A percentile compares a stretch with the other conserved stretches of the same genome.
These are phyloP conservation scores for Rubia occidens DNA, from an alignment of 305 asterid species.

Conservation along the genomic window DNA sequence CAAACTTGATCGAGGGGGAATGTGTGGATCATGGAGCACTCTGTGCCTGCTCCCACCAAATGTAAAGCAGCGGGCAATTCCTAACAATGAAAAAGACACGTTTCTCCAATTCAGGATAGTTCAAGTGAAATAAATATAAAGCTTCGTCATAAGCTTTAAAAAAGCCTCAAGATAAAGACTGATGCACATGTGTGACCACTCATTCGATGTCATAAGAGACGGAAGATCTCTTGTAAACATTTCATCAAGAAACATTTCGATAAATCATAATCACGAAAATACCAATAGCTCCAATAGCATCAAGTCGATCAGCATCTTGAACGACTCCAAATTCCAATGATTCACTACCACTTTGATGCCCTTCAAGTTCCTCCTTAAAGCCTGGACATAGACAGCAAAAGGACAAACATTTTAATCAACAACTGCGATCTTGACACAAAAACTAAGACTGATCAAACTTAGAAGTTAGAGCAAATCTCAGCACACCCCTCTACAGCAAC, in stretches of 20 bases:
- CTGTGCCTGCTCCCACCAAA: slow-evolving; percentile 81
- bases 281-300: slow-evolving; percentile 98
- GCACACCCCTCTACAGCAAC: not conserved
- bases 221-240: not conserved
- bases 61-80: slow-evolving; percentile 90
- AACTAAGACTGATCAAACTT: not conserved
- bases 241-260: not conserved
- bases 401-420: not conserved
- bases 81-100: slow-evolving; percentile 25
- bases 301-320: slow-evolving; percentile 97
- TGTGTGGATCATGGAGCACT: slow-evolving; percentile 65
- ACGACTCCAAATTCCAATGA: slow-evolving; percentile 73
- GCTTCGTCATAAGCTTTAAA: not conserved
- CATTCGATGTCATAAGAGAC: not conserved
- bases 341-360: slow-evolving; percentile 28
- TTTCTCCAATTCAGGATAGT: not conserved
- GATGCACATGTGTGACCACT: not conserved
- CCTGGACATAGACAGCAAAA: slow-evolving; percentile 34
- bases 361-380: slow-evolving; percentile 73
- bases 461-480: not conserved
- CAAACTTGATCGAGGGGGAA: slow-evolving; percentile 65
- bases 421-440: not conserved
- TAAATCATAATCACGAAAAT: slow-evolving; percentile 6
- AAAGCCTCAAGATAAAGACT: not conserved
- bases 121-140: not conserved